Conservation (phyloP, 768 basidiomycete genomes). For the Sistotremastrum niveocremeum region DNA sequence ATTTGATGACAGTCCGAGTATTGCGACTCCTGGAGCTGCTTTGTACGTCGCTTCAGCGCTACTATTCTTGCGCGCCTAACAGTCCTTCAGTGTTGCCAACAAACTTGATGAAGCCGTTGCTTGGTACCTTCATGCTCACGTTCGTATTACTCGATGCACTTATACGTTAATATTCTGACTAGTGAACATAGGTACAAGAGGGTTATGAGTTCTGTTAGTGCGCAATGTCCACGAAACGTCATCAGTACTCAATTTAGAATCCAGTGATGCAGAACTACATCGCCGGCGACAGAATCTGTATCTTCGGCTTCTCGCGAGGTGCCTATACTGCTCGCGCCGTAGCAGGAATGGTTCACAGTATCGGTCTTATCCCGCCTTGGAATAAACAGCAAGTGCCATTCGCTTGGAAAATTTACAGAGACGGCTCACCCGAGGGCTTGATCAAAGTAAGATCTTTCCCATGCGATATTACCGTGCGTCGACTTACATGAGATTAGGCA, state of each 20-base stretch:
- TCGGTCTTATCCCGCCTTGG: conserved; percentile 18
- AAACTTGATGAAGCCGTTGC: conserved; percentile 24
- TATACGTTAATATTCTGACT: background rate
- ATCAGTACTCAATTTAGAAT: too few relatives aligned
- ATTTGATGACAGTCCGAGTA: background rate
- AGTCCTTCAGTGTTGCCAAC: conserved; percentile 8
- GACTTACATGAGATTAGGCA: background rate
- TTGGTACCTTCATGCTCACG: conserved; percentile 12
- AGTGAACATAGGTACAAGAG: conserved; percentile 7
- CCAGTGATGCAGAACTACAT: background rate
- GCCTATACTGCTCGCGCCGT: conserved; percentile 28
- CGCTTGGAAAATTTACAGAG: conserved; percentile 9
- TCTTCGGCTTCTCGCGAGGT: conserved; percentile 45
- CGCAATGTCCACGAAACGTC: too few relatives aligned
- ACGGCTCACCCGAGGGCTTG: background rate
- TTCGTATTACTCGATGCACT: too few relatives aligned
- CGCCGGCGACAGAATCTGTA: conserved; percentile 37
- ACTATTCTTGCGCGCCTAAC: background rate
- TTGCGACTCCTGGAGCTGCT: background rate
- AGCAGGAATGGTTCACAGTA: conserved; percentile 28
- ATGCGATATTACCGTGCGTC: too few relatives aligned
- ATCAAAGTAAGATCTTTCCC: too few relatives aligned
- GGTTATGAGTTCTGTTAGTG: too few relatives aligned
- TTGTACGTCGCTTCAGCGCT: background rate
- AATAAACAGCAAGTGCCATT: conserved; percentile 22